phyloP scores from a whole-genome alignment of 2,329 filamentous ascomycete species.

The Aureobasidium pullulans region DNA sequence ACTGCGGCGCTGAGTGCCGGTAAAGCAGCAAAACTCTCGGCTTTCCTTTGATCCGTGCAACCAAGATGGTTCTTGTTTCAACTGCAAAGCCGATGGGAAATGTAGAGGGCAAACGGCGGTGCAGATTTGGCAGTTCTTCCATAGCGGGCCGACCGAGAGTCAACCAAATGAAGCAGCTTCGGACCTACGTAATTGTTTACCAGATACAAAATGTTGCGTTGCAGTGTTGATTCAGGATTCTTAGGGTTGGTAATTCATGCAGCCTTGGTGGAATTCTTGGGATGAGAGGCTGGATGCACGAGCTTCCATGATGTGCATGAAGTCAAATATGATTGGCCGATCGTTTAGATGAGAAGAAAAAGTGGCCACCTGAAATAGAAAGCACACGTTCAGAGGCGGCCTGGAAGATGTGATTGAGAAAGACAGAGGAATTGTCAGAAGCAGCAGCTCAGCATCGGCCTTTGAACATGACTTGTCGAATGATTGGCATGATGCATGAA shows the following conservation, averaged over 20 bases:
- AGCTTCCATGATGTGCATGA: slow-evolving; percentile 10
- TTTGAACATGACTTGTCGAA: not conserved
- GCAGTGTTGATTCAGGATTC: not conserved
- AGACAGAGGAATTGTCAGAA: not conserved
- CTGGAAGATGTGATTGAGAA: not conserved
- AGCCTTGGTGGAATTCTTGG: not conserved
- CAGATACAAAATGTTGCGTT: not conserved
- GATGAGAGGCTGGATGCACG: slow-evolving; percentile 6
- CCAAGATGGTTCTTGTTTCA: not conserved
- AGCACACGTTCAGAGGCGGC: not conserved
- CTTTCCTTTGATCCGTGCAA: not conserved
- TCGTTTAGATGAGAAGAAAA: not conserved
- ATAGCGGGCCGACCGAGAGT: not conserved
- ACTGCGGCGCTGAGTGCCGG: not conserved
- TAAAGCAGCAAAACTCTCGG: not conserved
- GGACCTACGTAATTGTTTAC: not conserved
- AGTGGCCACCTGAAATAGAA: not conserved
- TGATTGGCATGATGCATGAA: not conserved
- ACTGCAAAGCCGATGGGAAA: not conserved
- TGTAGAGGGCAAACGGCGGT: not conserved
- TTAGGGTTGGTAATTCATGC: not conserved
- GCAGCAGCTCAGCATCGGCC: not conserved
- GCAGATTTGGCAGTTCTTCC: not conserved
- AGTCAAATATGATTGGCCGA: not conserved
- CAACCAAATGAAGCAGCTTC: not conserved